Conservation (phyloP, 164 flowering plant species). For the Liriodendron chinense region DNA sequence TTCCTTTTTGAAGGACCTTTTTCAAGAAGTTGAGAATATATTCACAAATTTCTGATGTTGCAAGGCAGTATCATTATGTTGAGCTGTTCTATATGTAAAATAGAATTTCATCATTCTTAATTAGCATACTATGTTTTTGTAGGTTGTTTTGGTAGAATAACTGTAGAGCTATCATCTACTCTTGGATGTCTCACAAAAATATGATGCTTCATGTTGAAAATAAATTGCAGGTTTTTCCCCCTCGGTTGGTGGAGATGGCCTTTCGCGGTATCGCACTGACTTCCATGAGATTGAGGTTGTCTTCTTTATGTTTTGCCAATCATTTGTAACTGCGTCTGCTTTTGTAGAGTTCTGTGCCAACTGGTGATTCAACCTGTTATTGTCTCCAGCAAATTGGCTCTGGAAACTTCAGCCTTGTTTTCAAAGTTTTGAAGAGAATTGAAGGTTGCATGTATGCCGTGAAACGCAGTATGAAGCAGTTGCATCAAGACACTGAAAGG, state of each 20-base stretch:
- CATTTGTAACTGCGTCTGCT: background rate
- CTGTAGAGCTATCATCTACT: background rate
- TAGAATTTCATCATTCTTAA: too few species aligned
- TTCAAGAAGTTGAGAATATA: too few species aligned
- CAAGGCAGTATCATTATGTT: too few species aligned
- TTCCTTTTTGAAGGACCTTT: background rate
- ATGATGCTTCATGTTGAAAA: background rate
- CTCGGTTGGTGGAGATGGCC: conserved; percentile 64
- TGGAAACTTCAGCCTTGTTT: conserved; percentile 89
- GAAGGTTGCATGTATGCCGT: conserved; percentile 99
- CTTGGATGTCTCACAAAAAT: background rate
- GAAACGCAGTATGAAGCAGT: conserved; percentile 59
- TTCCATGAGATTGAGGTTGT: conserved; percentile 85
- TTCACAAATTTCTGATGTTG: too few species aligned
- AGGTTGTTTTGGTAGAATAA: background rate
- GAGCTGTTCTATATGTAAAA: too few species aligned
- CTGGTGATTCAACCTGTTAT: conserved; percentile 2
- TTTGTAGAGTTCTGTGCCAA: background rate
- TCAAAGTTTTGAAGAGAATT: conserved; percentile 82
- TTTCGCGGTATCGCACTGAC: conserved; percentile 85
- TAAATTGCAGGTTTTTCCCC: conserved; percentile 47
- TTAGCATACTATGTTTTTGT: too few species aligned
- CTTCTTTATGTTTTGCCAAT: background rate
- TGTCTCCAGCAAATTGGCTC: conserved; percentile 72
- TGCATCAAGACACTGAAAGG: conserved; percentile 85